Base-by-base conservation (phyloP, 2,329 filamentous ascomycete species). In the Neoarthrinium moseri region DNA sequence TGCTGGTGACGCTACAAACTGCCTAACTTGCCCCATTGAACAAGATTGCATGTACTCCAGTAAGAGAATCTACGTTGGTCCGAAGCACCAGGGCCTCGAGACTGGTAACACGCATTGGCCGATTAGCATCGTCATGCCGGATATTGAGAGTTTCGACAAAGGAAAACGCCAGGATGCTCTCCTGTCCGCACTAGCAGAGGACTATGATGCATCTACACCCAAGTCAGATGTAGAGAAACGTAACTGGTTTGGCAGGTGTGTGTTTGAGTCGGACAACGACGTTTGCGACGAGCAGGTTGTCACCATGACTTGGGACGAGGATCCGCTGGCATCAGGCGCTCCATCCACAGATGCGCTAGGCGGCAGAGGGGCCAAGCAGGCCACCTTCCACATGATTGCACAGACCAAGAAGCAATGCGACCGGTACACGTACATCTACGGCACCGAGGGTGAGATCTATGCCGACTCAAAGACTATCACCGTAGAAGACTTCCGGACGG, bases 271-370 rank as follows among this genome's bases (percentile, higher is more conserved):
- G 4, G 91, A 95, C 68, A 99, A 97, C 67, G 84, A 95, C 59
- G 94, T 97, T 33, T 89, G 85, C 58, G 94, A 99, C 64, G 90
- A 97, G 59, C 92, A 97, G 65, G 79, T 86, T 21, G 94, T 97
- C 17, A 92, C 87, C 0, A 81, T 97, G 43, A 83, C 80, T 4
- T 97, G 92, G 91, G 86, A 91, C 11, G 89, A 95, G 35, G 84
- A 88, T 49, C 70, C 70, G 1, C 53, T 73, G 2, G 59, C 65
- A 6, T 24, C 42, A 12, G 39, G 32, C 15, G 33, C 12, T 20
- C 12, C 13, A 12, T 41, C 45, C 10, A 35, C 45, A 5, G 46
- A 67, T 56, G 36, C 52, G 2, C 48, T 64, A 17, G 56, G 57
- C n/a, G 64, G 67, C 42, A 73, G 83, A 20, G 81, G 81, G 2